These are phyloP conservation scores for Starmerella stigmatis DNA, from an alignment of 805 yeast genomes.

Conservation along the genomic window DNA sequence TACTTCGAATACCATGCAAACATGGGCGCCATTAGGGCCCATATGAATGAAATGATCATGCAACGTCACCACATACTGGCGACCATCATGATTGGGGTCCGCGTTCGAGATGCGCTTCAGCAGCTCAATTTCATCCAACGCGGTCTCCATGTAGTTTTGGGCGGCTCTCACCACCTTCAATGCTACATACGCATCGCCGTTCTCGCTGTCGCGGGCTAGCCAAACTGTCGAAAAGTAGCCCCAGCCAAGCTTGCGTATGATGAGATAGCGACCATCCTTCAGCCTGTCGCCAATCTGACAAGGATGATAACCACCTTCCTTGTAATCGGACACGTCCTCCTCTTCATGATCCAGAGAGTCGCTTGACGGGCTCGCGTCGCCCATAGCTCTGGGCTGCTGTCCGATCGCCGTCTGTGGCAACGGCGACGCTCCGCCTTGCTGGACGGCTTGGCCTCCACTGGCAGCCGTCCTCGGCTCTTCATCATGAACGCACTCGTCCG, in stretches of 20 bases:
- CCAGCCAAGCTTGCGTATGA: slow-evolving; percentile 94
- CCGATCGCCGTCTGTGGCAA: too few species aligned
- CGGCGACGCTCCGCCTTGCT: too few species aligned
- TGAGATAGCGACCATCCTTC: slow-evolving; percentile 60
- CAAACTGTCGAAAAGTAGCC: slow-evolving; percentile 96
- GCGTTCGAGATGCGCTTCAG: slow-evolving; percentile 53
- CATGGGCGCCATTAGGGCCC: slow-evolving; percentile 88
- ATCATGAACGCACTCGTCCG: too few species aligned
- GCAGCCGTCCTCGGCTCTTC: too few species aligned
- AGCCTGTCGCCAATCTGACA: slow-evolving; percentile 78
- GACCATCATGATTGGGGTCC: slow-evolving; percentile 65
- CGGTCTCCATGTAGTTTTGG: slow-evolving; percentile 83
- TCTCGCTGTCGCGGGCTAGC: slow-evolving; percentile 60
- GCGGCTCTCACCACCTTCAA: slow-evolving; percentile 90
- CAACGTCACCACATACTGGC: slow-evolving; percentile 65
- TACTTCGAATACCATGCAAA: slow-evolving; percentile 95
- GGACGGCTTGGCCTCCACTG: too few species aligned
- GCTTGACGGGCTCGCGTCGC: slow-evolving; percentile 2
- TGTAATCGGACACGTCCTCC: slow-evolving; percentile 77
- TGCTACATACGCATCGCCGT: slow-evolving; percentile 67
- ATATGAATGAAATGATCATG: slow-evolving; percentile 74
- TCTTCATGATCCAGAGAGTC: slow-evolving; percentile 42
- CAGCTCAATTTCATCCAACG: slow-evolving; percentile 81
- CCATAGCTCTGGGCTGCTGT: not conserved
- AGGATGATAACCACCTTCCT: slow-evolving; percentile 93